These are phyloP conservation scores for Pontederia crassipes DNA, from an alignment of 176 grass and related monocot genomes.

Conservation along the genomic window DNA sequence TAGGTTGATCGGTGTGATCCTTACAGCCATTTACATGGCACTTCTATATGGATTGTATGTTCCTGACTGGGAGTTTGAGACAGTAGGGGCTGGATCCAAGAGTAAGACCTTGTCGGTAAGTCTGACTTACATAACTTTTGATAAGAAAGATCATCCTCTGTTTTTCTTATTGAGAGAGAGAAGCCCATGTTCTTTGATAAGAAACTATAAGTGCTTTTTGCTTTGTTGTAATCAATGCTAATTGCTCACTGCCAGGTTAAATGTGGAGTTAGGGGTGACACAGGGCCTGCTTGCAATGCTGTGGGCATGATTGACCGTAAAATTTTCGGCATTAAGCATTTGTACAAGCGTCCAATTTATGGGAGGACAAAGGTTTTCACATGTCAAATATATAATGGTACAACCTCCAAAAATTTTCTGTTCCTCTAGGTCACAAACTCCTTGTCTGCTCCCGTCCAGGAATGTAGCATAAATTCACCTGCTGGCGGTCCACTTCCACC, in stretches of 20 bases:
- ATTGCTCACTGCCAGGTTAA: slow-evolving; percentile 32
- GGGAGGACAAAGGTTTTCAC: slow-evolving; percentile 34
- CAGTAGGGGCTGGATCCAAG: slow-evolving; percentile 8
- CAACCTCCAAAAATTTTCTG: neutral
- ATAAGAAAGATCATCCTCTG: neutral
- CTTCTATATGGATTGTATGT: slow-evolving; percentile 46
- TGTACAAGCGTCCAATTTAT: slow-evolving; percentile 57
- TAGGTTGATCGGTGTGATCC: slow-evolving; percentile 52
- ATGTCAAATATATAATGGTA: neutral
- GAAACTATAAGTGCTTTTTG: too few relatives aligned
- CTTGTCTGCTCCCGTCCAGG: slow-evolving; percentile 18
- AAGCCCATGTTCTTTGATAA: too few relatives aligned
- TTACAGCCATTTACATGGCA: slow-evolving; percentile 31
- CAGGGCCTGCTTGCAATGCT: slow-evolving; percentile 60
- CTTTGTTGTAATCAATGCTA: too few relatives aligned
- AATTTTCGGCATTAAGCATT: slow-evolving; percentile 59
- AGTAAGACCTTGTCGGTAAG: slow-evolving; percentile 33
- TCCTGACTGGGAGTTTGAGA: slow-evolving; percentile 53
- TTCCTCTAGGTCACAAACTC: neutral
- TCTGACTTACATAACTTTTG: neutral
- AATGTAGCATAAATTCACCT: slow-evolving; percentile 68
- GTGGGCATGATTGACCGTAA: slow-evolving; percentile 54
- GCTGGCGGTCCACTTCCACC: slow-evolving; percentile 52
- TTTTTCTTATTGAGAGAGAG: neutral
- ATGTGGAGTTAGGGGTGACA: slow-evolving; percentile 52